phyloP scores from a whole-genome alignment of 2,329 filamentous ascomycete species.

The Orbilia brochopaga region DNA sequence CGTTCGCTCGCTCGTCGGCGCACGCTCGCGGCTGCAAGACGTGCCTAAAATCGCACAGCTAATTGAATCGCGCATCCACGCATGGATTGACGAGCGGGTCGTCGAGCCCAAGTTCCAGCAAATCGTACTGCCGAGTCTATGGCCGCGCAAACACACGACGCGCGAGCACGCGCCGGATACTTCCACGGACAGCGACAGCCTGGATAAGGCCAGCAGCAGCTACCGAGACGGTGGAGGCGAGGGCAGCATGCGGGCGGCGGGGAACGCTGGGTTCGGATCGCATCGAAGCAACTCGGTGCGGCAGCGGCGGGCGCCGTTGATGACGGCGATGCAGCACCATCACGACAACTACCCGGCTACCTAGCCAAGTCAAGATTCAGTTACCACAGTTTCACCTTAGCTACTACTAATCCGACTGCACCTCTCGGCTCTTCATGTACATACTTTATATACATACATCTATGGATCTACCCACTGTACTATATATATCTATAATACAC shows the following conservation, averaged over 20 bases:
- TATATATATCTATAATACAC: no score
- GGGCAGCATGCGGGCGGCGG: slow-evolving; percentile 27
- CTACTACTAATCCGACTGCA: no score
- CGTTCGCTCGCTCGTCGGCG: slow-evolving; percentile 78
- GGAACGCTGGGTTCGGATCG: slow-evolving; percentile 21
- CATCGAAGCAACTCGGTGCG: slow-evolving; percentile 45
- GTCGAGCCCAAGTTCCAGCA: slow-evolving; percentile 88
- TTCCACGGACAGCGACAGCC: slow-evolving; percentile 32
- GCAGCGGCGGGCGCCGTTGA: slow-evolving; percentile 35
- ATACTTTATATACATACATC: slow-evolving; percentile 27
- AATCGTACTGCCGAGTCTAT: slow-evolving; percentile 79
- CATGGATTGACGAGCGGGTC: slow-evolving; percentile 85
- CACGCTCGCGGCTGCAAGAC: slow-evolving; percentile 78
- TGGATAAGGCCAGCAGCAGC: slow-evolving; percentile 25
- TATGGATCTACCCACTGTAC: not conserved
- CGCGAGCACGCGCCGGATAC: slow-evolving; percentile 60
- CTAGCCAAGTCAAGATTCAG: no score
- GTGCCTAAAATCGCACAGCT: slow-evolving; percentile 87
- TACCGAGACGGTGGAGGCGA: slow-evolving; percentile 11
- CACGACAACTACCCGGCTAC: slow-evolving; percentile 28
- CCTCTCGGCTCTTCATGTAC: slow-evolving; percentile 30
- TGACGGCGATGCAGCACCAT: slow-evolving; percentile 45
- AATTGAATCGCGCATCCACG: slow-evolving; percentile 77
- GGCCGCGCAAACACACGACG: slow-evolving; percentile 84
- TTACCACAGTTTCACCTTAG: no score